phyloP scores from a whole-genome alignment of 129 eudicot species.

The sunflower (Helianthus annuus) region DNA sequence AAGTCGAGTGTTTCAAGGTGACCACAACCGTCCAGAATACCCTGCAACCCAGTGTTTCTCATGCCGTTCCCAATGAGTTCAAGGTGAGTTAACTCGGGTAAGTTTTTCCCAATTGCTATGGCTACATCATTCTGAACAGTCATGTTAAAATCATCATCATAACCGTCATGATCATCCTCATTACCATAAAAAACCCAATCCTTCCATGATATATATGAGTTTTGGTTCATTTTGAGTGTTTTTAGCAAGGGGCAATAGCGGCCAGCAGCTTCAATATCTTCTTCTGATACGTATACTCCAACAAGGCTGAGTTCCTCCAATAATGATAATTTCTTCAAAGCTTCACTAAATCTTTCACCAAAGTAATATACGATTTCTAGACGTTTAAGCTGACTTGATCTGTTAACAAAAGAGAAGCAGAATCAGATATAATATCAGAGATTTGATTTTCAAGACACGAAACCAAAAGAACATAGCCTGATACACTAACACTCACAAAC shows the following conservation, averaged over 20 bases:
- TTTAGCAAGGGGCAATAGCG: constrained; percentile 6
- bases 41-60: neutral
- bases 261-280: neutral
- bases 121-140: neutral
- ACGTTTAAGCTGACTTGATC: constrained; percentile 6
- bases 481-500: too few relatives aligned
- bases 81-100: neutral
- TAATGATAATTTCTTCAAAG: neutral
- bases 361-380: neutral
- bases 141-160: neutral
- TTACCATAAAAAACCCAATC: too few relatives aligned
- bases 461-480: neutral
- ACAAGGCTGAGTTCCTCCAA: constrained; percentile 15
- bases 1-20: constrained; percentile 6
- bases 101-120: neutral
- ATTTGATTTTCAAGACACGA: neutral
- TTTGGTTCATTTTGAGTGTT: constrained; percentile 6
- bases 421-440: neutral
- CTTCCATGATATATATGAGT: too few relatives aligned
- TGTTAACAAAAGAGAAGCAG: neutral
- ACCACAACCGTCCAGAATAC: neutral
- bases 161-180: neutral
- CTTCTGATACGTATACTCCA: neutral
- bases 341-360: neutral
- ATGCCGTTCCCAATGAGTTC: neutral